A percentile compares a stretch with the other conserved stretches of the same genome.
Conservation (phyloP, 257 asterid genomes). For the Scutellaria minor region DNA sequence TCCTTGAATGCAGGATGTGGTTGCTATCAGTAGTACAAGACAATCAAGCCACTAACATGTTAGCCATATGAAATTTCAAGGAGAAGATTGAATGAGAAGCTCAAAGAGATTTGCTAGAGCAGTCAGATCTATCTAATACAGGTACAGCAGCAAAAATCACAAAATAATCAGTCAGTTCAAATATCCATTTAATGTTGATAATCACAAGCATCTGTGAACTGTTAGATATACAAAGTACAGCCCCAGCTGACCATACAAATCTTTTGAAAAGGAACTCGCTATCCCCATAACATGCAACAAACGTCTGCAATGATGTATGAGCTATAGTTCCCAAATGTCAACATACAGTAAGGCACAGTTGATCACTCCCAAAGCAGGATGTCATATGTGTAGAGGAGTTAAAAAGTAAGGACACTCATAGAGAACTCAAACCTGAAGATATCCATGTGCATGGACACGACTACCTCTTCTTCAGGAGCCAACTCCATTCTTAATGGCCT, state of each 20-base stretch:
- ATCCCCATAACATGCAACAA: no score
- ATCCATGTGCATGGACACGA: slow-evolving; percentile 88
- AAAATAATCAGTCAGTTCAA: background rate
- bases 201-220: background rate
- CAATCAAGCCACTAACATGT: slow-evolving; percentile 11
- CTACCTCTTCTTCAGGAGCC: slow-evolving; percentile 96
- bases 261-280: no score
- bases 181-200: background rate
- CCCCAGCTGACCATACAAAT: slow-evolving; percentile 11
- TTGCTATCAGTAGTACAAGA: background rate
- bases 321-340: slow-evolving; percentile 24
- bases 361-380: slow-evolving; percentile 17
- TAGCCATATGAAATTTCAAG: slow-evolving; percentile 10
- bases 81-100: slow-evolving; percentile 15
- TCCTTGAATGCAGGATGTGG: slow-evolving; percentile 13
- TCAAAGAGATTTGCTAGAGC: slow-evolving; percentile 14
- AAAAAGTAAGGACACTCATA: slow-evolving; percentile 27
- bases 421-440: slow-evolving; percentile 64
- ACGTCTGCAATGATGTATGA: slow-evolving; percentile 15
- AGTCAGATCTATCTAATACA: background rate
- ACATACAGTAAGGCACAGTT: slow-evolving; percentile 14
- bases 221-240: background rate
- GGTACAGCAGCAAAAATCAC: background rate
- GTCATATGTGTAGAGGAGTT: slow-evolving; percentile 2
- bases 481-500: slow-evolving; percentile 87